phyloP scores from a whole-genome alignment of 2,329 filamentous ascomycete species.

The Saccharata proteae region DNA sequence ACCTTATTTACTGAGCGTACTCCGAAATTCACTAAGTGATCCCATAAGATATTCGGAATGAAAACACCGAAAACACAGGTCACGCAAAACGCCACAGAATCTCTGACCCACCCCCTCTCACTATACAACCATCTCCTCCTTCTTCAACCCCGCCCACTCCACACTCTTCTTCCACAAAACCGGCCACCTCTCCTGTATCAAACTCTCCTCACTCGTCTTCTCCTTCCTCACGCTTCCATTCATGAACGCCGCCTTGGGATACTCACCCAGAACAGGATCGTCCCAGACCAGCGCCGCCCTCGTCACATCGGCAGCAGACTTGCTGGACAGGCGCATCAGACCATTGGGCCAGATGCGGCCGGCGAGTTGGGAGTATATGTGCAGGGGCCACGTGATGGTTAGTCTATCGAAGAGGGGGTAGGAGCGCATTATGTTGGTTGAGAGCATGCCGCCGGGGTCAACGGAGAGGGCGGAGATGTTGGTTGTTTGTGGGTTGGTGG shows the following conservation, averaged over 20 bases:
- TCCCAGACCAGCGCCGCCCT: slow-evolving; percentile 1
- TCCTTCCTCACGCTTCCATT: slow-evolving; percentile 1
- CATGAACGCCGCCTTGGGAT: slow-evolving; percentile 3
- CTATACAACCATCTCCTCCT: no score
- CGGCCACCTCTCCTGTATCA: slow-evolving; percentile 1
- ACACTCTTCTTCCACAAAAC: slow-evolving; percentile 3
- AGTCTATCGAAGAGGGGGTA: not conserved
- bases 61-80: no score
- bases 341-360: not conserved
- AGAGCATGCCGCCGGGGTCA: slow-evolving; percentile 2
- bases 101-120: no score
- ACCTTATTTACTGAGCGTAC: no score
- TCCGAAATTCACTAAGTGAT: no score
- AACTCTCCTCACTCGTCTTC: not conserved
- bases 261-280: not conserved
- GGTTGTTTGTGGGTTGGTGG: not conserved
- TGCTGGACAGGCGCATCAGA: not conserved
- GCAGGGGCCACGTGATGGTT: not conserved
- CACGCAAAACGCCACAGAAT: no score
- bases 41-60: no score
- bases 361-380: not conserved
- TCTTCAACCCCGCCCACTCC: not conserved
- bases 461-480: slow-evolving; percentile 1
- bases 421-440: not conserved
- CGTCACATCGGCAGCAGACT: slow-evolving; percentile 3